Conservation (phyloP, 2,329 filamentous ascomycete genomes). For the Fusarium citri region DNA sequence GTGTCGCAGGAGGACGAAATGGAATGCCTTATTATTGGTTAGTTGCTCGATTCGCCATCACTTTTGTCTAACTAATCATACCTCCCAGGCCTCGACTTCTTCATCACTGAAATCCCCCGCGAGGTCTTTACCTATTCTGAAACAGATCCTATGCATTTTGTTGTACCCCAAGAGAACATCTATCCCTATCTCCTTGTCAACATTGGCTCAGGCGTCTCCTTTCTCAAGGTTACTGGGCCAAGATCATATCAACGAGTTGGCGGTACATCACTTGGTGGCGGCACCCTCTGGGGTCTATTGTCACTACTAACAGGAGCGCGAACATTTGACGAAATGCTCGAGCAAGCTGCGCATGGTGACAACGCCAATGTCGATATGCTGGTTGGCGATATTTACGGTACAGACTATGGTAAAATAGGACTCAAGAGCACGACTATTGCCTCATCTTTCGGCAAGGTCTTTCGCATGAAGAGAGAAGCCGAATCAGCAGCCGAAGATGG, state of each 20-base stretch:
- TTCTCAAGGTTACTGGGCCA: conserved; percentile 95
- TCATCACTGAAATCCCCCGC: conserved; percentile 96
- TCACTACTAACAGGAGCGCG: conserved; percentile 92
- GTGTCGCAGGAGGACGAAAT: conserved; percentile 96
- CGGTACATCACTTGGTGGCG: conserved; percentile 92
- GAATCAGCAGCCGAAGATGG: conserved; percentile 82
- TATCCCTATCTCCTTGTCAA: conserved; percentile 98
- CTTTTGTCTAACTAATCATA: conserved; percentile 11
- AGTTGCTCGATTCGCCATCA: conserved; percentile 37
- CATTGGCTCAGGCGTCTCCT: conserved; percentile 95
- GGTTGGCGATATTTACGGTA: conserved; percentile 97
- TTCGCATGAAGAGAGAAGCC: conserved; percentile 88
- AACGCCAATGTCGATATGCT: conserved; percentile 96
- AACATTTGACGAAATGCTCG: conserved; percentile 98
- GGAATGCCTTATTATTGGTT: conserved; percentile 96
- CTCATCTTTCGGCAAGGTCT: conserved; percentile 96
- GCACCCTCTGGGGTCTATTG: conserved; percentile 96
- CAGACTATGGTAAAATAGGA: conserved; percentile 95
- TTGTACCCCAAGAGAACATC: conserved; percentile 79
- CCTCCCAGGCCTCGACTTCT: conserved; percentile 86
- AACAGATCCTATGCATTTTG: conserved; percentile 89
- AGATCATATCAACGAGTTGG: conserved; percentile 90
- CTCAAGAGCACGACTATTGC: conserved; percentile 96
- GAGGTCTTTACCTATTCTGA: conserved; percentile 98
- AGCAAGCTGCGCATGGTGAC: conserved; percentile 89